Conservation (phyloP, 129 eudicot genomes). For the Saussurea involucrata region DNA sequence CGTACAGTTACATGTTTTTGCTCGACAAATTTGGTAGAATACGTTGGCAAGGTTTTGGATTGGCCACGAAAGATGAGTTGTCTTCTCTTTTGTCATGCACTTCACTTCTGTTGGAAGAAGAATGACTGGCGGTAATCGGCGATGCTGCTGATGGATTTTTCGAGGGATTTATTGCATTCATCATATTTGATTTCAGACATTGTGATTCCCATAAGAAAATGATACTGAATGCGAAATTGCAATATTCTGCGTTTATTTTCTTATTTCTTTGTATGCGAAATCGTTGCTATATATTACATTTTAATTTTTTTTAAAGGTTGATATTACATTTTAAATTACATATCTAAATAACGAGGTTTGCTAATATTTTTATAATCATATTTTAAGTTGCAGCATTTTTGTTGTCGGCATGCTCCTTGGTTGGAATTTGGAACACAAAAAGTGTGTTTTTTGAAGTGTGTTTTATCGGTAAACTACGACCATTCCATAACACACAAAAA, state of each 20-base stretch:
- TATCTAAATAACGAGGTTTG: too few relatives aligned
- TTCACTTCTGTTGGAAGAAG: conserved; percentile 64
- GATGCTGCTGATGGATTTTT: not conserved
- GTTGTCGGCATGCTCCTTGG: not conserved
- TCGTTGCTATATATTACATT: too few relatives aligned
- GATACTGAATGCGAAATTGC: conserved; percentile 1
- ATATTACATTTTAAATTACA: too few relatives aligned
- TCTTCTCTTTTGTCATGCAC: conserved; percentile 75
- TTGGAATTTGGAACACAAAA: not conserved
- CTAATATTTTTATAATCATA: not conserved
- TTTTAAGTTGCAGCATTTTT: not conserved
- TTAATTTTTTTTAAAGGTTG: too few relatives aligned
- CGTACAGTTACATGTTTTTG: conserved; percentile 71
- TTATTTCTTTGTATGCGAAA: not conserved
- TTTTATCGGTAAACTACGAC: not conserved
- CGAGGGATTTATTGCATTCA: not conserved
- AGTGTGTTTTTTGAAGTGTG: not conserved
- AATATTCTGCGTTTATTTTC: not conserved
- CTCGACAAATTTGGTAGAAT: conserved; percentile 86
- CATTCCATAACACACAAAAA: not conserved
- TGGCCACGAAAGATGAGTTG: conserved; percentile 76
- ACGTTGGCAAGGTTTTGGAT: conserved; percentile 94
- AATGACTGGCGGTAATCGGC: conserved; percentile 14
- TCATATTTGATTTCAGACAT: conserved; percentile 1
- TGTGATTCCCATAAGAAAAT: not conserved